phyloP scores from a whole-genome alignment of 495 filamentous ascomycete species.

The Penicillium diatomitis region DNA sequence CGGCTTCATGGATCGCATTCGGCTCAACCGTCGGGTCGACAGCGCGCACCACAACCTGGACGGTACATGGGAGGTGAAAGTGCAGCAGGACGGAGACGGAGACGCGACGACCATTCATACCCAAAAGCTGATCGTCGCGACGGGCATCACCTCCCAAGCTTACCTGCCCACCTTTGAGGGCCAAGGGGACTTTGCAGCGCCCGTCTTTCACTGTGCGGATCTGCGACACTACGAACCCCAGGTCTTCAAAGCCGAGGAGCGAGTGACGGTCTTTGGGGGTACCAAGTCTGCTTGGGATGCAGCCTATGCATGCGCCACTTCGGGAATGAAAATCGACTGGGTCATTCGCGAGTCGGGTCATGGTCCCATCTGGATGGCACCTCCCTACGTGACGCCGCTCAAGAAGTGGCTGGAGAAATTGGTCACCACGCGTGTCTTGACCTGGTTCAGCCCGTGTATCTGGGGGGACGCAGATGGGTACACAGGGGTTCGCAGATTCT shows the following conservation, averaged over 20 bases:
- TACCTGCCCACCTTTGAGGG: slow-evolving; percentile 44
- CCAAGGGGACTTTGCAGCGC: slow-evolving; percentile 40
- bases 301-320: slow-evolving; percentile 56
- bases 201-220: slow-evolving; percentile 56
- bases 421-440: slow-evolving; percentile 51
- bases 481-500: slow-evolving; percentile 36
- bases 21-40: slow-evolving; percentile 42
- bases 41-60: slow-evolving; percentile 37
- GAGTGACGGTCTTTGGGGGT: slow-evolving; percentile 56
- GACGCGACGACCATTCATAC: slow-evolving; percentile 27
- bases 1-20: slow-evolving; percentile 44
- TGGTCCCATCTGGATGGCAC: slow-evolving; percentile 64
- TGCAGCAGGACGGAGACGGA: slow-evolving; percentile 6
- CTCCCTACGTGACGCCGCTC: slow-evolving; percentile 51
- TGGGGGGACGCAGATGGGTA: slow-evolving; percentile 51
- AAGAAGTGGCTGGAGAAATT: slow-evolving; percentile 57
- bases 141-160: slow-evolving; percentile 57
- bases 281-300: slow-evolving; percentile 74
- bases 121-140: slow-evolving; percentile 58
- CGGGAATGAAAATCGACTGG: slow-evolving; percentile 63
- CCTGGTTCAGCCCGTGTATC: slow-evolving; percentile 57
- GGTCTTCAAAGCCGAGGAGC: slow-evolving; percentile 24
- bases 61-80: slow-evolving; percentile 33
- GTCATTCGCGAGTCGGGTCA: slow-evolving; percentile 70
- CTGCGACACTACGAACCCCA: slow-evolving; percentile 35